Evolutionary conservation across 2,329 filamentous ascomycete genomes (phyloP), one percentile per base, ranked within the genome.

Genomic region (Ilyonectria destructans): DNA sequence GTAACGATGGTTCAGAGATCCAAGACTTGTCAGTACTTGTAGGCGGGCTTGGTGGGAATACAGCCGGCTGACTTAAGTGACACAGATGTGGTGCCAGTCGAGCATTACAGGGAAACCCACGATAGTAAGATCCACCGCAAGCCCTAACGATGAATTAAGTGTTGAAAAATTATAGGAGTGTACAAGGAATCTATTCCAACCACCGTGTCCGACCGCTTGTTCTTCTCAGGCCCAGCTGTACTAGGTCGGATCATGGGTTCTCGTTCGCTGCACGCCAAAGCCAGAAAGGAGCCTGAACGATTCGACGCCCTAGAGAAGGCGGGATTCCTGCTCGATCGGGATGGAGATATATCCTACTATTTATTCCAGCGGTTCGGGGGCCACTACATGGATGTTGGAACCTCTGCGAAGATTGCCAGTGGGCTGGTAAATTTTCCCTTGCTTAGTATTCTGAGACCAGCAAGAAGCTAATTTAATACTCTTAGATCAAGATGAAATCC

Each of bases 401-500:
- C 45, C 21, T 48, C 45, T 15, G 45, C 45, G 2, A 48, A 48
- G 21, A 48, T 48, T 26, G 4, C 45, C 10, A 48, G 13, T 4
- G 21, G 45, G 12, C 45, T 48, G 19, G 21, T 48, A 12, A 23
- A 12, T 48, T 12, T 26, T 15, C 31, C 6, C 31, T 12, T 33
- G 10, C 17, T 45, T n/a, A 19, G 6, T 17, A 19, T 45, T 45
- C 15, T 13, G 4, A 15, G 13, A 48, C 21, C 23, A 26, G 23
- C 21, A n/a, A 9, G 6, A 5, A 26, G 45, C 45, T 48, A 17
- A 48, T 3, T 15, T n/a, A 7, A n/a, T 46, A 6, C 12, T 26
- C 45, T 15, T 13, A 48, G 45, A 48, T 48, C 45, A 48, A 48
- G 21, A 12, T 48, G 21, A 48, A 48, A 48, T 48, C 45, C 45